Conservation (phyloP, 345 rosid species). For the Ailanthus altissimus region DNA sequence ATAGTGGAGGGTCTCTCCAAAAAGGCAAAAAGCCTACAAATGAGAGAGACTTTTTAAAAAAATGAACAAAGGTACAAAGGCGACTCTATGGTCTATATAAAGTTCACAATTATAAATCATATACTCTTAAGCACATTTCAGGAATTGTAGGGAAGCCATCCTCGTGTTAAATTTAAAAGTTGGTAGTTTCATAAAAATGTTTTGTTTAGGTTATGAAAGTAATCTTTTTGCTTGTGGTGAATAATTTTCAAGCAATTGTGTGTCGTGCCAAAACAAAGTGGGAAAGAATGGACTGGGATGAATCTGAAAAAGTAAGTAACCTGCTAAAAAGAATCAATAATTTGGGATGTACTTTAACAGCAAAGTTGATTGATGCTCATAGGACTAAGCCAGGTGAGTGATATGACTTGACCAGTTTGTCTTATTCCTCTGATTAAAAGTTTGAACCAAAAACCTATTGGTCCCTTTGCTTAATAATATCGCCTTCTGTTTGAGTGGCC, state of each 20-base stretch:
- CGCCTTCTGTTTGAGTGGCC: conserved; percentile 1
- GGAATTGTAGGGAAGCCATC: neutral
- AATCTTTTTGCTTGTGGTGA: too few species aligned
- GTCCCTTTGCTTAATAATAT: neutral
- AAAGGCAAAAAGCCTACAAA: neutral
- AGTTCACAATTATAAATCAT: neutral
- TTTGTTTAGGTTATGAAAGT: too few species aligned
- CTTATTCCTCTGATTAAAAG: conserved; percentile 4
- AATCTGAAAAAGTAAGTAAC: conserved; percentile 1
- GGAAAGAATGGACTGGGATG: neutral
- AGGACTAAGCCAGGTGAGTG: conserved; percentile 12
- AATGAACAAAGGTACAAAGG: neutral
- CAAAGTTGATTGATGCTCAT: neutral
- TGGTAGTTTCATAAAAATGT: too few species aligned
- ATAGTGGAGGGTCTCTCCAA: neutral
- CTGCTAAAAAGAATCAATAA: neutral
- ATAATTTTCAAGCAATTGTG: neutral
- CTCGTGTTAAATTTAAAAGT: neutral
- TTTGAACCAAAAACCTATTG: neutral
- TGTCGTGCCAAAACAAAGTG: neutral
- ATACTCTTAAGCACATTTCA: too few species aligned
- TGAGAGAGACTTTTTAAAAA: neutral
- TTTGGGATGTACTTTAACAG: neutral
- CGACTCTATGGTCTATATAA: neutral
- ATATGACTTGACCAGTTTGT: conserved; percentile 20